Evolutionary conservation across 768 basidiomycete species (phyloP), one percentile per base, ranked within the genome.

Genomic region (Kwoniella heveanensis): DNA sequence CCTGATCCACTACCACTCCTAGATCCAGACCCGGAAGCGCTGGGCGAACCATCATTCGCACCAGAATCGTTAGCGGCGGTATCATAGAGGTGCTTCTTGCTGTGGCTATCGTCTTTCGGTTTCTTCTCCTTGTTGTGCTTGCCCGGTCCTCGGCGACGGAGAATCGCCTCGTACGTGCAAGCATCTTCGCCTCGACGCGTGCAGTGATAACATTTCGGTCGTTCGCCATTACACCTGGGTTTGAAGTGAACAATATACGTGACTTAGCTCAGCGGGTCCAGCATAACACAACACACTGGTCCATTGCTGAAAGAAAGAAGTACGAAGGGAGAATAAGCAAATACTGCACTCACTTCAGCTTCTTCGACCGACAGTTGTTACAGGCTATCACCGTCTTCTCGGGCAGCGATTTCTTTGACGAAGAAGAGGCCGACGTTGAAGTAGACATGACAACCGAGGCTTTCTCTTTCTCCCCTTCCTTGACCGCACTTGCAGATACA

Each of bases 91-190:
- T 44, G 10, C 4, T 44, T 4, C 39, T 8, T 10, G 19, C 17
- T 19, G 17, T 51, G 48, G 22, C 47, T 25, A 32, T 27, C 22
- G 1, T 26, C 26, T 37, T 50, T 54, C 15, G 44, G 15, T 12
- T 55, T 36, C 29, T 63, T 65, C 54, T 70, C 60, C 54, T 77
- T 78, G 47, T 71, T 77, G 53, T 77, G 76, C 67, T 73, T 78
- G 19, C 80, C 80, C 17, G 77, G 79, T 17, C 80, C 80, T 32
- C 80, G 63, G 6, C 80, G 73, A 19, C 76, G 65, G 39, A 81
- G 65, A 10, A 70, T 60, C 0, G 67, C 59, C 61, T 81, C 79
- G 66, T 80, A 80, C 2, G 67, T 67, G 53, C 80, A 81, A 9
- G 21, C n/a, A 13, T 65, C 64, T 26, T 77, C 66, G 19, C 61